A percentile compares a stretch with the other conserved stretches of the same genome.
Conservation (phyloP, 331 rosid species). For the Quercus tomentella region DNA sequence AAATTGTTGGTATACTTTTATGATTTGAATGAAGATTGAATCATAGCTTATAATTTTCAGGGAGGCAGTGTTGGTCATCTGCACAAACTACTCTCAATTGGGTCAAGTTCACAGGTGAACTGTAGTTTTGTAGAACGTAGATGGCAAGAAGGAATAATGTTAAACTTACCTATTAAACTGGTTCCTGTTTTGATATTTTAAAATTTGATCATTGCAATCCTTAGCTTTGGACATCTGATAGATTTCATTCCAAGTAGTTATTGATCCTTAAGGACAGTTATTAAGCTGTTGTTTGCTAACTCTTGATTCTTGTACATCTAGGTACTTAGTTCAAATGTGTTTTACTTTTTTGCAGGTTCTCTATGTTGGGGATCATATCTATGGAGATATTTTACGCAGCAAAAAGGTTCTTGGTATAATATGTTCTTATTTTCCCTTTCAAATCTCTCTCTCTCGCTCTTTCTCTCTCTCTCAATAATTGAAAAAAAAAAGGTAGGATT, state of each 20-base stretch:
- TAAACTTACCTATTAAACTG: neutral
- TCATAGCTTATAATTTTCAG: conserved; percentile 39
- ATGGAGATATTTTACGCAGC: conserved; percentile 97
- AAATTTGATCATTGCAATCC: neutral
- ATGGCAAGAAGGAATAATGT: neutral
- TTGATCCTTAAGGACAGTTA: conserved; percentile 11
- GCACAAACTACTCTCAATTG: conserved; percentile 85
- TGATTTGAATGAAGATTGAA: neutral
- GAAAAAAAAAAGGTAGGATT: no score
- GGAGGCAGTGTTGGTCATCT: conserved; percentile 96
- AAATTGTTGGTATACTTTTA: neutral
- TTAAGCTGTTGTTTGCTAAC: neutral
- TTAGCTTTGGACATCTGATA: neutral
- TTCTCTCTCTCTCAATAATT: no score
- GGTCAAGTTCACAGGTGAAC: conserved; percentile 88
- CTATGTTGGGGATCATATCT: conserved; percentile 97
- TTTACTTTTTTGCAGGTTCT: conserved; percentile 62
- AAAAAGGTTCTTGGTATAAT: conserved; percentile 92
- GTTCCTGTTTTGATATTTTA: neutral
- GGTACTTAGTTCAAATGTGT: neutral
- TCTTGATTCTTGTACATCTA: neutral
- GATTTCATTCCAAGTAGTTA: neutral
- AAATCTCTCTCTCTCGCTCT: neutral
- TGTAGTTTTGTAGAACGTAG: conserved; percentile 5
- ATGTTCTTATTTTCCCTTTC: conserved; percentile 14